Evolutionary conservation across 2,329 filamentous ascomycete species (phyloP), one percentile per base, ranked within the genome.

Genomic region (Penicillium sp.): DNA sequence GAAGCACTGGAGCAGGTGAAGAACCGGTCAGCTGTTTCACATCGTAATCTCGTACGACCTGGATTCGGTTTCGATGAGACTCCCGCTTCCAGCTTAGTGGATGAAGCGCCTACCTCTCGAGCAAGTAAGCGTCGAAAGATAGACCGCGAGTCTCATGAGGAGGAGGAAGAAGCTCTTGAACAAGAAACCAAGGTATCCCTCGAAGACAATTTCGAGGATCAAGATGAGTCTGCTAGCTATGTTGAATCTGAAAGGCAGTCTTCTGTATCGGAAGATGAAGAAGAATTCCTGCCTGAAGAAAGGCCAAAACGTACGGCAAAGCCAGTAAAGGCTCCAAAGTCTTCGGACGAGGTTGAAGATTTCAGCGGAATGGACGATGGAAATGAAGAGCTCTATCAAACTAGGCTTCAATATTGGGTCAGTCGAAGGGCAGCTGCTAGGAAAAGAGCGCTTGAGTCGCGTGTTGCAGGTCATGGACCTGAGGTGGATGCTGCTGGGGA

Each of bases 291-390:
- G 34, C 60, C 59, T 21, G 58, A 57, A 43, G 53, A 49, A 38
- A 51, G 46, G 13, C 39, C 40, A 7, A 45, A 42, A 43, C 49
- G 49, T 35, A 60, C 58, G 29, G 54, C 57, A 41, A 61, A 61
- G 42, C 50, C 54, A 31, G 52, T 49, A n/a, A 60, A 57, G 37
- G 17, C 75, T n/a, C n/a, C n/a, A n/a, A n/a, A n/a, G n/a, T n/a
- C n/a, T n/a, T n/a, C n/a, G n/a, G 68, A 59, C 66, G 32, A 72
- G 60, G 52, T 76, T 6, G 78, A 82, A 57, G 80, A 83, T 58
- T 67, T 84, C 26, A 74, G 77, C 10, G 78, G 79, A 2, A 69
- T 96, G 19, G 93, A 98, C 61, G 93, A 98, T 66, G 94, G 93
- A 1, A 85, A 95, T 52, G 90, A 96, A 65, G 72, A 76, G 0